Conservation (phyloP, 768 basidiomycete genomes). For the Pulveroboletus sp. region DNA sequence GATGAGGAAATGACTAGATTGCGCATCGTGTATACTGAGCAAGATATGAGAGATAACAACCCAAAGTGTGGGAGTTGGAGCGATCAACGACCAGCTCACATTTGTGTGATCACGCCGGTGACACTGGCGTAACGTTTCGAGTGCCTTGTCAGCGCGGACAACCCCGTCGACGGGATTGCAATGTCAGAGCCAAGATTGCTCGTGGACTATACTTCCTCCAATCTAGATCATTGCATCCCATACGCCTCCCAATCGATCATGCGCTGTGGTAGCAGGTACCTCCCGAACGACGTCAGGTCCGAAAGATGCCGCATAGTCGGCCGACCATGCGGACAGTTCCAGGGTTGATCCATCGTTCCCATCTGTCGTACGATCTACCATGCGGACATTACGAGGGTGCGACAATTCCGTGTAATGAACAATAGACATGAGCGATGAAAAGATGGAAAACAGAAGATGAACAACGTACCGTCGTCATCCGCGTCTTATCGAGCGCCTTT, state of each 20-base stretch:
- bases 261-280: constrained; percentile 9
- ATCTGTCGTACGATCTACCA: constrained; percentile 69
- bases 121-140: neutral
- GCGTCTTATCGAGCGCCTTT: constrained; percentile 65
- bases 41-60: constrained; percentile 1
- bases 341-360: constrained; percentile 81
- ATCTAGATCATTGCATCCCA: constrained; percentile 4
- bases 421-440: neutral
- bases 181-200: neutral
- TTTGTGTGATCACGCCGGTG: neutral
- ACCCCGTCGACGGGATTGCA: no score
- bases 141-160: neutral
- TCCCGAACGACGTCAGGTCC: constrained; percentile 40
- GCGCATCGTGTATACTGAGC: constrained; percentile 8
- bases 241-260: constrained; percentile 36
- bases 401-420: neutral
- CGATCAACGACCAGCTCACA: neutral
- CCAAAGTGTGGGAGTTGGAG: neutral
- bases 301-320: constrained; percentile 78
- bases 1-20: constrained; percentile 4
- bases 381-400: neutral
- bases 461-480: constrained; percentile 68
- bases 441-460: neutral
- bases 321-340: constrained; percentile 85
- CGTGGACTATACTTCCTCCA: neutral